Base-by-base conservation (phyloP, 1,284 basidiomycete species). In the Neotropicomus parvogracilis region DNA sequence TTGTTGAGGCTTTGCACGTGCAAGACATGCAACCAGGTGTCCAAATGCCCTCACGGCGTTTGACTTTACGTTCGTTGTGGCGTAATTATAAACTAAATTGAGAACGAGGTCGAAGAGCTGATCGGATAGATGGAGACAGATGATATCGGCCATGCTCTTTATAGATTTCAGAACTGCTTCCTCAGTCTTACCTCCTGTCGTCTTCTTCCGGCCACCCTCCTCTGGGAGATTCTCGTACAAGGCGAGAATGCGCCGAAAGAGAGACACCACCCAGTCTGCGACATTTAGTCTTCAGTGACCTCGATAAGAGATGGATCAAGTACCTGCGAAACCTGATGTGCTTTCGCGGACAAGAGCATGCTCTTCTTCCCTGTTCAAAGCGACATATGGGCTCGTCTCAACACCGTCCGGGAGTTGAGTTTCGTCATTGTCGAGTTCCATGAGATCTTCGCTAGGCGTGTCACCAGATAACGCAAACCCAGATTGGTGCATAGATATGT, bases 221-320 rank as follows among this genome's bases (percentile, higher is more conserved):
- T 99, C 95, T 0, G 97, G 95, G 6, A 99, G 75, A 60, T 95
- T 92, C 69, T 95, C 91, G 60, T 91, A 95, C 5, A 99, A 71
- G 0, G 88, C 81, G 40, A 99, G 75, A 29, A 98, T 85, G 8
- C 92, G 80, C 7, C 88, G 81, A 58, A 98, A 85, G 53, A 97
- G 87, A 35, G 89, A 87, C 0, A 83, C 80, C 4, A 95, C 85
- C 95, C 95, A 98, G 58, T 93, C 90, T 83, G 28, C 27, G 40
- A 35, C 11, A 8, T 33, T 56, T 29, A 62, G 48, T 39, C 33
- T 28, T 37, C 40, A 48, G 17, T 28, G n/a, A 24, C 31, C 10
- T 45, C 10, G 40, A 51, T 24, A 42, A 28, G 48, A 33, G 36
- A 46, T 13, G 7, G 50, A 68, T 48, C 20, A 46, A 33, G 36